Conservation (phyloP, 345 rosid genomes). For the Gossypium ekmanianum region DNA sequence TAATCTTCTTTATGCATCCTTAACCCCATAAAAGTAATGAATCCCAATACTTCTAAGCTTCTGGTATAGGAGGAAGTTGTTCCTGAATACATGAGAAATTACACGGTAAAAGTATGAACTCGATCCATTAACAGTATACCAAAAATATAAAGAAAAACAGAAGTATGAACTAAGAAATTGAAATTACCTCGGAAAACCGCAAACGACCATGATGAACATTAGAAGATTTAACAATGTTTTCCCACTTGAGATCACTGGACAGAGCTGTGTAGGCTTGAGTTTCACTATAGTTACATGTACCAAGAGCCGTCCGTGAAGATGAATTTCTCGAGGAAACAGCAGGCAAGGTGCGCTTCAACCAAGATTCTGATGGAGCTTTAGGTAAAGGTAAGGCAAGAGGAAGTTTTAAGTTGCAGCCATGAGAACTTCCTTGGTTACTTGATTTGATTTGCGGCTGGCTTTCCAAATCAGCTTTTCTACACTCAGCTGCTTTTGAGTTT, state of each 20-base stretch:
- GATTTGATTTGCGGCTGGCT: slow-evolving; percentile 22
- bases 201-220: slow-evolving; percentile 47
- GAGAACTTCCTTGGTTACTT: slow-evolving; percentile 27
- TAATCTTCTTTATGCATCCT: neutral
- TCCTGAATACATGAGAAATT: slow-evolving; percentile 28
- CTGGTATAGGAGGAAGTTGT: slow-evolving; percentile 39
- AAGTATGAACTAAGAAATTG: neutral
- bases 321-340: slow-evolving; percentile 46
- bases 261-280: slow-evolving; percentile 25
- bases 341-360: slow-evolving; percentile 73
- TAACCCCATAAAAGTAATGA: neutral
- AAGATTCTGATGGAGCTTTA: slow-evolving; percentile 87
- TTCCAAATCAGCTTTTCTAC: slow-evolving; percentile 35
- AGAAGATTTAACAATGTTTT: slow-evolving; percentile 65
- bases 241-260: slow-evolving; percentile 59
- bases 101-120: neutral
- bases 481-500: slow-evolving; percentile 22
- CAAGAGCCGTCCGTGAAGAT: slow-evolving; percentile 35
- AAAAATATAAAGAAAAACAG: neutral
- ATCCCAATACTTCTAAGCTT: slow-evolving; percentile 21
- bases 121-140: neutral
- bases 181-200: slow-evolving; percentile 59
- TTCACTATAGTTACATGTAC: slow-evolving; percentile 22
- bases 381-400: slow-evolving; percentile 69
- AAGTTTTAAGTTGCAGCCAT: slow-evolving; percentile 21